Evolutionary conservation across 768 basidiomycete genomes (phyloP).

Genomic region (Russula foetens): DNA sequence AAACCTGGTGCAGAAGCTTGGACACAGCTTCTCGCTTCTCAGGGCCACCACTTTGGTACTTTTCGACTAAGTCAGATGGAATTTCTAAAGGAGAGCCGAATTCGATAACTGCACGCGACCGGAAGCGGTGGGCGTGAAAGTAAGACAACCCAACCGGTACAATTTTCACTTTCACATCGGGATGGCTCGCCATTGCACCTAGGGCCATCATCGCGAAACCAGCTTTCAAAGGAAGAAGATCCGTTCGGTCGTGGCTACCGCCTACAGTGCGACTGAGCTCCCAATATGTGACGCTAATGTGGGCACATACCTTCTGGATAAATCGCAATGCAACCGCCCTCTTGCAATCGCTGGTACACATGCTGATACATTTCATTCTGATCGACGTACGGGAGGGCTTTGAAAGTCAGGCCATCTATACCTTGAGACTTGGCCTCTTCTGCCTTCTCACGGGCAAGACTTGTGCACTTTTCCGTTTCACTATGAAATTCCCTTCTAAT

Average conservation of each 20-base stretch:
- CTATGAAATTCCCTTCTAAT: constrained; percentile 83
- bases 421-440: constrained; percentile 51
- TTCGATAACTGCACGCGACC: constrained; percentile 94
- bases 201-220: constrained; percentile 98
- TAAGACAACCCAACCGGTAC: constrained; percentile 48
- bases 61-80: constrained; percentile 72
- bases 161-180: constrained; percentile 81
- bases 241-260: constrained; percentile 96
- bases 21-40: constrained; percentile 87
- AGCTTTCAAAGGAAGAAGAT: constrained; percentile 92
- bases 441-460: constrained; percentile 56
- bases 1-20: constrained; percentile 82
- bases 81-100: constrained; percentile 89
- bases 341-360: constrained; percentile 80
- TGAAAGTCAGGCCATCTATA: constrained; percentile 66
- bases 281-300: constrained; percentile 9
- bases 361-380: constrained; percentile 92
- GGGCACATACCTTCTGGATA: constrained; percentile 81
- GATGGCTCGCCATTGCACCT: constrained; percentile 91
- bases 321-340: constrained; percentile 90
- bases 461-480: constrained; percentile 67
- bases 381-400: constrained; percentile 81
- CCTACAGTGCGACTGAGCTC: constrained; percentile 39
- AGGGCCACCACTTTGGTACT: constrained; percentile 84
- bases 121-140: constrained; percentile 55